Evolutionary conservation across 2,329 filamentous ascomycete species (phyloP).

Genomic region (Drechslerella dactyloides): DNA sequence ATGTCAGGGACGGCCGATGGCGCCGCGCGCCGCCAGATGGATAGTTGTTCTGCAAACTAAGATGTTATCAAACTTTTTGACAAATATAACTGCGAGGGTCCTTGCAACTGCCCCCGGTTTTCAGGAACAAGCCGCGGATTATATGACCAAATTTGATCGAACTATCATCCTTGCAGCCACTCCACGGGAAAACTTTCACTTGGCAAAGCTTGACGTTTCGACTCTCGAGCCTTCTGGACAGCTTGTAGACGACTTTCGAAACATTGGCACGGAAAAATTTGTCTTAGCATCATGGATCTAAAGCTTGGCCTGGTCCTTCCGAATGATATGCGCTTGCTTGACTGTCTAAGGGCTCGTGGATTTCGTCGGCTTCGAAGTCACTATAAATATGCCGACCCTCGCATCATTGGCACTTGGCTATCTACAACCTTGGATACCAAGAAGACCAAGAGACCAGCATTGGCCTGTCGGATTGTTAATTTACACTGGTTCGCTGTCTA

Average conservation of each 20-base stretch:
- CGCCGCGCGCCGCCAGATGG: no score
- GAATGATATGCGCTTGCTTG: slow-evolving; percentile 1
- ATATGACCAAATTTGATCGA: neutral
- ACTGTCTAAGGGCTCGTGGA: neutral
- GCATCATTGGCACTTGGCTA: slow-evolving; percentile 23
- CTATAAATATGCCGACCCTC: slow-evolving; percentile 22
- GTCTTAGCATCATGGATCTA: neutral
- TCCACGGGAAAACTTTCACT: slow-evolving; percentile 29
- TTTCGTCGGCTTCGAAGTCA: neutral
- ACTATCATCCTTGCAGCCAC: neutral
- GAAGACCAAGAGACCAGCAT: slow-evolving; percentile 25
- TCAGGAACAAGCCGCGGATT: slow-evolving; percentile 11
- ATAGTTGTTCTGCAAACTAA: neutral
- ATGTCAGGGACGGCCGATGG: no score
- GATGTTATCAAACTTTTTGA: neutral
- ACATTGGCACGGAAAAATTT: slow-evolving; percentile 24
- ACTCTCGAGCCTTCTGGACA: slow-evolving; percentile 3
- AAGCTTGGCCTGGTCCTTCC: neutral
- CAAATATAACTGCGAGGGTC: slow-evolving; percentile 9
- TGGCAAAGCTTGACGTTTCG: slow-evolving; percentile 17
- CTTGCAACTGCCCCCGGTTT: slow-evolving; percentile 19
- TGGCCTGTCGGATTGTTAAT: neutral
- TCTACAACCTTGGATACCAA: slow-evolving; percentile 20
- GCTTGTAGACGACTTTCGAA: slow-evolving; percentile 7
- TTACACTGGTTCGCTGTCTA: slow-evolving; percentile 2